phyloP scores from a whole-genome alignment of 1,284 basidiomycete species.

The Microbotryum lychnidis-dioicae region DNA sequence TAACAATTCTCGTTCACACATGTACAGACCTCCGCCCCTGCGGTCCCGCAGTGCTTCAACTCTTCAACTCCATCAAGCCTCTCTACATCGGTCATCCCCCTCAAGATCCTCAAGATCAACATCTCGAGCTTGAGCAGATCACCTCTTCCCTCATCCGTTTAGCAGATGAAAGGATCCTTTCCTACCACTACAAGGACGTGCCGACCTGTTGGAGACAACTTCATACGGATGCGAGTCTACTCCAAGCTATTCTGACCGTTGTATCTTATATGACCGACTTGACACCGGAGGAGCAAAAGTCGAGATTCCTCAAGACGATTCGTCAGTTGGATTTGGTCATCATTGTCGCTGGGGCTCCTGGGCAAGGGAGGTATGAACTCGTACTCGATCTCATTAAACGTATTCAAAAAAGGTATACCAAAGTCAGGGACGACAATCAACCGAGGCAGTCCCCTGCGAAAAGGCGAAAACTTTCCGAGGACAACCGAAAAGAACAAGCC shows the following conservation, averaged over 20 bases:
- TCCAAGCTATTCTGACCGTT: constrained; percentile 2
- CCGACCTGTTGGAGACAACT: constrained; percentile 41
- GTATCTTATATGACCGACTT: background rate
- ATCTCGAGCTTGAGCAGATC: background rate
- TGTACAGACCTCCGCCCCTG: too few relatives aligned
- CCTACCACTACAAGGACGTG: constrained; percentile 42
- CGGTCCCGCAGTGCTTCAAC: too few relatives aligned
- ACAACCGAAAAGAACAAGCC: too few relatives aligned
- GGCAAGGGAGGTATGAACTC: constrained; percentile 53
- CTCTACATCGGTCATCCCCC: too few relatives aligned
- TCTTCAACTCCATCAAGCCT: too few relatives aligned
- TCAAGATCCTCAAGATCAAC: too few relatives aligned
- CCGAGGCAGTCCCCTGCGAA: too few relatives aligned
- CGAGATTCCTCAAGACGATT: constrained; percentile 40
- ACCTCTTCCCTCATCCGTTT: constrained; percentile 36
- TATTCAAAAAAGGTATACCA: constrained; percentile 40
- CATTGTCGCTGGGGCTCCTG: constrained; percentile 72
- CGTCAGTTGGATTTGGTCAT: constrained; percentile 65
- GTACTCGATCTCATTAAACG: constrained; percentile 54
- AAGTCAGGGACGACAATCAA: too few relatives aligned
- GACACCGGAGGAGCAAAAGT: background rate
- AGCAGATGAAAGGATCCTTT: constrained; percentile 43
- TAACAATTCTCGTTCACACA: too few relatives aligned
- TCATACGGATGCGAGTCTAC: constrained; percentile 44
- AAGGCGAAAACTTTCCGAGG: too few relatives aligned